phyloP scores from a whole-genome alignment of 108 stramenopile genomes.

The Epithemia pelagica region DNA sequence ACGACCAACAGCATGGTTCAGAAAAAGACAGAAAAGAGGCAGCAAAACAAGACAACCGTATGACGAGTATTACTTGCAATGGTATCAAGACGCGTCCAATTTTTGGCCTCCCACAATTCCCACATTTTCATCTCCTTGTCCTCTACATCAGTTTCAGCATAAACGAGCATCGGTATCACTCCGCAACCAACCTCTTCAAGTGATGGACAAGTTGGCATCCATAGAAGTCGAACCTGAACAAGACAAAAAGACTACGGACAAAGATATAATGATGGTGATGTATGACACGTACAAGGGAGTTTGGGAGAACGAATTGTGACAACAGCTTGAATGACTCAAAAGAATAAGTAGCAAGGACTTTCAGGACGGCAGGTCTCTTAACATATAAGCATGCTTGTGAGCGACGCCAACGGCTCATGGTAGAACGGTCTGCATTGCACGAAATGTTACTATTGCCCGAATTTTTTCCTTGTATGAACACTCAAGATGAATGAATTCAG shows the following conservation, averaged over 20 bases:
- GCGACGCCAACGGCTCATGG: conserved; percentile 10
- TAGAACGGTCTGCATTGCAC: neutral
- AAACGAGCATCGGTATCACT: neutral
- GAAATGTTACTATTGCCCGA: neutral
- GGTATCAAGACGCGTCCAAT: neutral
- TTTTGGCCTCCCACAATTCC: conserved; percentile 1
- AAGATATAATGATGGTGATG: neutral
- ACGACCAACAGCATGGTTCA: too few relatives aligned
- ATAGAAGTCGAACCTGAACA: conserved; percentile 3
- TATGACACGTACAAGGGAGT: conserved; percentile 4
- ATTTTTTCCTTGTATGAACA: conserved; percentile 7
- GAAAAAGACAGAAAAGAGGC: neutral
- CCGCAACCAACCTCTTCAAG: conserved; percentile 2
- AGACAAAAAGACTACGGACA: too few relatives aligned
- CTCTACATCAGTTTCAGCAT: neutral
- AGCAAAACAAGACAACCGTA: too few relatives aligned
- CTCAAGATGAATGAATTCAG: too few relatives aligned
- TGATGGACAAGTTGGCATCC: conserved; percentile 8
- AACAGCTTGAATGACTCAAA: conserved; percentile 4
- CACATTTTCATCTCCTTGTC: neutral
- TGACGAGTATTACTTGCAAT: neutral
- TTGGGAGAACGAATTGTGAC: conserved; percentile 8
- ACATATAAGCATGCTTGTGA: conserved; percentile 5
- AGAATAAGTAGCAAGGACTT: too few relatives aligned
- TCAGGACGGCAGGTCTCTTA: too few relatives aligned